Percentiles rank a stretch among this genome's conserved stretches.
Conservation (phyloP, 164 flowering plant genomes). For the Piper betle region DNA sequence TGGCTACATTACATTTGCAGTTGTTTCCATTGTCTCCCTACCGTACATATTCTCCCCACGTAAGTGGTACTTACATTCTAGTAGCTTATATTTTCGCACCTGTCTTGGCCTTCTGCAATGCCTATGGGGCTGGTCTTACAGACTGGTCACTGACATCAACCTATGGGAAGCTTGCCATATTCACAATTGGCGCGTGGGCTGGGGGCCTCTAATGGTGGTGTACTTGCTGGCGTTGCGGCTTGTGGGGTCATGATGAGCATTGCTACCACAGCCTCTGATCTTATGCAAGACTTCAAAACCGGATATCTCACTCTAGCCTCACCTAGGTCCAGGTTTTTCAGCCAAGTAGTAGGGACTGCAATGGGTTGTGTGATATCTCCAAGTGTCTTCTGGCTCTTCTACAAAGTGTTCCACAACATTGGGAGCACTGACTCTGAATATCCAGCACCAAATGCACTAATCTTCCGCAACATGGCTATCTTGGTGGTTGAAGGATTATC, state of each 20-base stretch:
- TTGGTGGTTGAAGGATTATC: slow-evolving; percentile 44
- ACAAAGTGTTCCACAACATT: slow-evolving; percentile 32
- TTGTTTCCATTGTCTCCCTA: slow-evolving; percentile 21
- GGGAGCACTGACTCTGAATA: slow-evolving; percentile 25
- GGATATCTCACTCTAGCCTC: slow-evolving; percentile 53
- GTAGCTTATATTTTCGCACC: slow-evolving; percentile 42
- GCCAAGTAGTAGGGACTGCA: slow-evolving; percentile 44
- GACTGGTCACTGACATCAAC: slow-evolving; percentile 54
- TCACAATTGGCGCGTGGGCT: slow-evolving; percentile 49
- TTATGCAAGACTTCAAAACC: slow-evolving; percentile 49
- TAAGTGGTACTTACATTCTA: slow-evolving; percentile 38
- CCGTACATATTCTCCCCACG: slow-evolving; percentile 41
- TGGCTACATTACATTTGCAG: slow-evolving; percentile 32
- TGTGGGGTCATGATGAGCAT: slow-evolving; percentile 64
- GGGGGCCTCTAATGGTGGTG: slow-evolving; percentile 41
- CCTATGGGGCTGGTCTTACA: slow-evolving; percentile 50
- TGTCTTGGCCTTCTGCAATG: slow-evolving; percentile 42
- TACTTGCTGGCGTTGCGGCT: slow-evolving; percentile 50
- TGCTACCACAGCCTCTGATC: slow-evolving; percentile 50
- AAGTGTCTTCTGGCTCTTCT: slow-evolving; percentile 49
- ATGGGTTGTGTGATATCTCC: slow-evolving; percentile 53
- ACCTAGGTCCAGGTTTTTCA: slow-evolving; percentile 47
- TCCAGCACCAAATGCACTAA: slow-evolving; percentile 34
- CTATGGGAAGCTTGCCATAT: slow-evolving; percentile 52
- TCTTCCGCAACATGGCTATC: slow-evolving; percentile 41